These are phyloP conservation scores for Penicillium brevicompactum DNA, from an alignment of 2,329 filamentous ascomycete species.

Conservation along the genomic window DNA sequence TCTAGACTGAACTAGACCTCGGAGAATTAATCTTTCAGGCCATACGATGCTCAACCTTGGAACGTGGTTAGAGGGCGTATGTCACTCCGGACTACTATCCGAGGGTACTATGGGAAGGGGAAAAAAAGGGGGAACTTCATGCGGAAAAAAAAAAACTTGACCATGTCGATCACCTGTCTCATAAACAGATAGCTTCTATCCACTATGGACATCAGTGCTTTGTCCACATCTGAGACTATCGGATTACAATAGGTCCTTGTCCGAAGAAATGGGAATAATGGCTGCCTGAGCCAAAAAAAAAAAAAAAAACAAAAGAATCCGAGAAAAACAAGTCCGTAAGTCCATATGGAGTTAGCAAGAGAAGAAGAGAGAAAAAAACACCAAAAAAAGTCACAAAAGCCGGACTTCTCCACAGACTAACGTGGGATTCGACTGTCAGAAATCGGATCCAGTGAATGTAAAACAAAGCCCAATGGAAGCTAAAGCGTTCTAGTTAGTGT, in stretches of 20 bases:
- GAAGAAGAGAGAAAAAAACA: neutral
- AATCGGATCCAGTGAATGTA: conserved; percentile 4
- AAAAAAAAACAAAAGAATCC: neutral
- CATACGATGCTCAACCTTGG: neutral
- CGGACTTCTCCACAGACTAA: neutral
- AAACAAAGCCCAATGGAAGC: conserved; percentile 7
- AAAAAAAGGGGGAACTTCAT: neutral
- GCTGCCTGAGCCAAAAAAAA: neutral
- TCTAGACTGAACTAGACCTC: conserved; percentile 2
- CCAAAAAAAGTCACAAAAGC: neutral
- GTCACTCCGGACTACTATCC: neutral
- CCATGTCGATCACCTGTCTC: conserved; percentile 11
- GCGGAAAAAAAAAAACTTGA: neutral
- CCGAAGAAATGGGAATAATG: neutral
- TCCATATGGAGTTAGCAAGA: no score
- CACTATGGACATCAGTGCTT: neutral
- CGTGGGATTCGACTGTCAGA: neutral
- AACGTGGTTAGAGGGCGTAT: neutral
- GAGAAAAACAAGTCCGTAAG: neutral
- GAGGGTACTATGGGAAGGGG: neutral
- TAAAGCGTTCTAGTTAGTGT: neutral
- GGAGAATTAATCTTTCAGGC: neutral
- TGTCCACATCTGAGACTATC: conserved; percentile 14
- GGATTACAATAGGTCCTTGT: conserved; percentile 3
- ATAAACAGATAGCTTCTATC: conserved; percentile 2